Conservation (phyloP, 495 filamentous ascomycete genomes). For the Tetracladium setigerum region DNA sequence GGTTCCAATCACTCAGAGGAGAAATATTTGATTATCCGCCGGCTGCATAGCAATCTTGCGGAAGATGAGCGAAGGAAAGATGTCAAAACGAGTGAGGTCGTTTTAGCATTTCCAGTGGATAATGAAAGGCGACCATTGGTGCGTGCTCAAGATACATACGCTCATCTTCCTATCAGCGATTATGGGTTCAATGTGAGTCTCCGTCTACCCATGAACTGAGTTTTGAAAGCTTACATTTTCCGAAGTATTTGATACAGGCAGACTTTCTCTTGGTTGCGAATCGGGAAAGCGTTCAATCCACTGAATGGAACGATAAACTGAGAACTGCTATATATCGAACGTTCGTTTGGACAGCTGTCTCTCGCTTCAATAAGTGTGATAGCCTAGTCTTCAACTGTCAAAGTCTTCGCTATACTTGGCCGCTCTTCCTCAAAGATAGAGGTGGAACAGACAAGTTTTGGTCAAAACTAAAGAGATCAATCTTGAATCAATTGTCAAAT, state of each 20-base stretch:
- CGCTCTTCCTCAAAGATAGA: constrained; percentile 3
- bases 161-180: constrained; percentile 6
- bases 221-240: constrained; percentile 4
- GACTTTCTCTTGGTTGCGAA: constrained; percentile 4
- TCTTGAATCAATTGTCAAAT: not conserved
- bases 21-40: constrained; percentile 2
- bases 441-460: constrained; percentile 2
- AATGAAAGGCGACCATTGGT: constrained; percentile 2
- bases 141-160: not conserved
- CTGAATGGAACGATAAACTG: constrained; percentile 5
- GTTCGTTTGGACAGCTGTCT: constrained; percentile 2
- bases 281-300: not conserved
- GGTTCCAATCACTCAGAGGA: not conserved
- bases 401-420: constrained; percentile 5
- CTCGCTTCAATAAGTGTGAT: constrained; percentile 2
- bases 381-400: not conserved
- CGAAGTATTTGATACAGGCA: constrained; percentile 8
- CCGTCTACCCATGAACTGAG: not conserved
- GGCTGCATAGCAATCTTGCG: not conserved
- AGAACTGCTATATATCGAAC: not conserved
- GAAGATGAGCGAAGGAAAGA: not conserved
- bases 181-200: constrained; percentile 13
- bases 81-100: constrained; percentile 2
- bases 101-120: constrained; percentile 8
- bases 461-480: constrained; percentile 2